These are phyloP conservation scores for Fraxinus sp. DNA, from an alignment of 305 asterid species.

Conservation along the genomic window DNA sequence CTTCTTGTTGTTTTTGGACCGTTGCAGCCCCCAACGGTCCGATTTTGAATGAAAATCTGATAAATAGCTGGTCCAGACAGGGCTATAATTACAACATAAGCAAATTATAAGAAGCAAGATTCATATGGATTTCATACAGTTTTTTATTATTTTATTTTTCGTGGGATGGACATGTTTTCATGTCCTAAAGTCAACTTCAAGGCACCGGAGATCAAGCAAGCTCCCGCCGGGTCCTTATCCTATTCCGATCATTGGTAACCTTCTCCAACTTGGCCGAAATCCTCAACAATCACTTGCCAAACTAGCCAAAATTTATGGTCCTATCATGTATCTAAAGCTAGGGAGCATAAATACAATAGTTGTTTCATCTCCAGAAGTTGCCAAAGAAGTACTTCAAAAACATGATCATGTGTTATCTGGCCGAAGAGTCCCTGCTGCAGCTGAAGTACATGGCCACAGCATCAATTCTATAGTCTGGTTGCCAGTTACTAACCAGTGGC, in stretches of 20 bases:
- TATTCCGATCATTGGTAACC: too few species aligned
- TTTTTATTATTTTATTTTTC: too few species aligned
- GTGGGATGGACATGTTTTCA: not conserved
- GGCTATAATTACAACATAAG: too few species aligned
- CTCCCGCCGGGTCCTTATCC: too few species aligned
- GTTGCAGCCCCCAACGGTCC: too few species aligned
- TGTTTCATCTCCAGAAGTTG: constrained; percentile 20
- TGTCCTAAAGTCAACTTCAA: too few species aligned
- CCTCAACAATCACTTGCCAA: too few species aligned
- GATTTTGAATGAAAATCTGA: too few species aligned
- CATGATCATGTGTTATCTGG: constrained; percentile 19
- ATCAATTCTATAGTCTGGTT: constrained; percentile 3
- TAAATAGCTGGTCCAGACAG: too few species aligned
- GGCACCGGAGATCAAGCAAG: too few species aligned
- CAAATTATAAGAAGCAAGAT: not conserved
- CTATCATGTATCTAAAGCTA: constrained; percentile 14
- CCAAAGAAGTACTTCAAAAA: constrained; percentile 23
- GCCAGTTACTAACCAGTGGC: constrained; percentile 19
- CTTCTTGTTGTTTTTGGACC: too few species aligned
- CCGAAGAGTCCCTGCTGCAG: not conserved
- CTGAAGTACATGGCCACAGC: constrained; percentile 1
- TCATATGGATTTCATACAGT: not conserved
- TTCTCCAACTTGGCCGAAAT: too few species aligned
- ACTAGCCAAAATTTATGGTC: not conserved
- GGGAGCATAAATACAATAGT: constrained; percentile 4